Evolutionary conservation across 805 yeast genomes (phyloP), one percentile per base, ranked within the genome.

Genomic region (Lachancea thermotolerans): DNA sequence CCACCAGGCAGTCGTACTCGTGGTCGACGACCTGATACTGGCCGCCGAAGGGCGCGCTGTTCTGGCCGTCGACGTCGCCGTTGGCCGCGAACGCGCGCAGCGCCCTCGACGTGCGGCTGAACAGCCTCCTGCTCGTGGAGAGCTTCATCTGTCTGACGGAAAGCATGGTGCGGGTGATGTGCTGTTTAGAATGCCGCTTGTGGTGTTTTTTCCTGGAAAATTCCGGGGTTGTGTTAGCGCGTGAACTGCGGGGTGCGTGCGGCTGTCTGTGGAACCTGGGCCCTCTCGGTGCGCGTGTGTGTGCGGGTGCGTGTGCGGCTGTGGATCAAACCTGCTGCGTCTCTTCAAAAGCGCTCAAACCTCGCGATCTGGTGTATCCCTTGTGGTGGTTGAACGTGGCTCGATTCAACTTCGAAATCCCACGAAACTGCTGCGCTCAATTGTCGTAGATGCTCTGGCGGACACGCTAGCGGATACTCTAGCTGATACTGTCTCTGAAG

Each of bases 1-100:
- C 89, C 49, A 91, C 98, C 41, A 91, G 81, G 75, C 96, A 89
- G 73, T 91, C 99, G 70, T 93, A 91, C 69, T 93, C 98, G 69
- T 91, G 99, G 70, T 91, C 98, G 55, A 91, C 82, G 52, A 91
- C 82, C 62, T 88, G 93, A 69, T 93, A 91, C 62, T 89, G 86
- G 54, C 79, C 73, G 42, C 77, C 71, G 57, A 78, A 71, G 48
- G 75, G 64, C 17, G 83, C 70, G 28, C 85, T 84, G 46, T 64
- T 65, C 53, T 73, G 73, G 54, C 78, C 78, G 46, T 67, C 59
- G 39, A 73, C 62, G 49, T 71, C 70, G 46, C 68, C 73, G 47
- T 64, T 64, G 45, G 65, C 60, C 15, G 46, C 46, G 16, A 32
- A 35, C 12, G 49, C 46, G 15, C 39, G 44, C 29, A 79, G 53